Conservation (phyloP, 1,139 yeast species). For the Blastobotrys capitulatus region DNA sequence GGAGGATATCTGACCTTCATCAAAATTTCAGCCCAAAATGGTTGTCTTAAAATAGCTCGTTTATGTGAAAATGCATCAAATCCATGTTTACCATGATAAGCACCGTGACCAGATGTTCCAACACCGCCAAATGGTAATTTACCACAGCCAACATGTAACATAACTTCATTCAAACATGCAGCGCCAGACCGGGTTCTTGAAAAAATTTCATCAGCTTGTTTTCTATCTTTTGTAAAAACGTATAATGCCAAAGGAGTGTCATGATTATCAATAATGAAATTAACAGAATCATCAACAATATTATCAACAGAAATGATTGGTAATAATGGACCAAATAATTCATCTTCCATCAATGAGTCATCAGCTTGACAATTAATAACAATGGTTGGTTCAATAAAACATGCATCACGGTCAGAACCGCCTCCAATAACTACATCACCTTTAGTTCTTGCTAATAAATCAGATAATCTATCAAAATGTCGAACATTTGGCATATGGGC, state of each 20-base stretch:
- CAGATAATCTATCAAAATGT: conserved; percentile 49
- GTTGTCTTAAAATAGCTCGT: conserved; percentile 64
- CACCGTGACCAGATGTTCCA: conserved; percentile 69
- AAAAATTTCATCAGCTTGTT: conserved; percentile 49
- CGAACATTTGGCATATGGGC: conserved; percentile 62
- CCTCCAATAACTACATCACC: conserved; percentile 62
- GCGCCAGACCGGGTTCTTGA: conserved; percentile 68
- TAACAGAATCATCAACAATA: conserved; percentile 45
- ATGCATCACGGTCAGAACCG: conserved; percentile 38
- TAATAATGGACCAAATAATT: conserved; percentile 80
- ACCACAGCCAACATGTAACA: conserved; percentile 66
- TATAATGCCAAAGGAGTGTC: conserved; percentile 91
- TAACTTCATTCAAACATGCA: conserved; percentile 61
- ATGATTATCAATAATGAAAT: conserved; percentile 44
- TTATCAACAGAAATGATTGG: conserved; percentile 60
- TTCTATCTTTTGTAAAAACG: conserved; percentile 54
- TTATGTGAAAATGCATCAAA: conserved; percentile 72
- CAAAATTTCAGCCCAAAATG: conserved; percentile 57
- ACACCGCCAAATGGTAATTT: conserved; percentile 90
- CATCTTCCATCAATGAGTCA: conserved; percentile 70
- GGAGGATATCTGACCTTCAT: conserved; percentile 70
- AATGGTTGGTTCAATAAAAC: conserved; percentile 71
- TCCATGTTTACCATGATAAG: conserved; percentile 73
- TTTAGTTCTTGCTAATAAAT: conserved; percentile 45
- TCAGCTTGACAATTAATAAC: conserved; percentile 55